Percentiles rank a stretch among this genome's conserved stretches.
phyloP scores from a whole-genome alignment of 768 basidiomycete species.

The Stropharia rugosoannulata region DNA sequence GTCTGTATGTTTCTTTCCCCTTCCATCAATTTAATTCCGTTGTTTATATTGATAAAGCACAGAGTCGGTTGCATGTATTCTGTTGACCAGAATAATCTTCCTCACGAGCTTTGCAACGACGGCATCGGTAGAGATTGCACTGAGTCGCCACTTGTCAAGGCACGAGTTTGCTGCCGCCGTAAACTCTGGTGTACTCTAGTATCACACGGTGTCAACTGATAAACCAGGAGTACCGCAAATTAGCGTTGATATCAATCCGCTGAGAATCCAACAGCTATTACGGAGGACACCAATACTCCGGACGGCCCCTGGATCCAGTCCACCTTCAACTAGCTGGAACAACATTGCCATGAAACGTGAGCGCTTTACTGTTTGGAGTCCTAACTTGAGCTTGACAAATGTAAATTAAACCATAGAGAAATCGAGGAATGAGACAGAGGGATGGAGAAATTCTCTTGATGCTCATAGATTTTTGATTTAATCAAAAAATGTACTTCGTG shows the following conservation, averaged over 20 bases:
- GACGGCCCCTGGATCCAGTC: background rate
- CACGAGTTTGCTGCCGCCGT: background rate
- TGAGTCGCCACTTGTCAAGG: background rate
- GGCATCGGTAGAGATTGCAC: too few species aligned
- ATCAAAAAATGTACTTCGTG: too few species aligned
- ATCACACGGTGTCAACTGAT: background rate
- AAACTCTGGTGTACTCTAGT: slow-evolving; percentile 2
- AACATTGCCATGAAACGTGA: too few species aligned
- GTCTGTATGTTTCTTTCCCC: background rate
- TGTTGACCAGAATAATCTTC: background rate
- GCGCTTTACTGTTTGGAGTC: too few species aligned
- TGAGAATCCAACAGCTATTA: background rate
- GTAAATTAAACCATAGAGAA: too few species aligned
- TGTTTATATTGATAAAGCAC: background rate
- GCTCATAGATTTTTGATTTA: too few species aligned
- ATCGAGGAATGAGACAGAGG: too few species aligned
- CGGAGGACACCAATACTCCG: background rate
- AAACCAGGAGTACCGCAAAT: background rate
- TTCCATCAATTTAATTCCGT: background rate
- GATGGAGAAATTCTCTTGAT: too few species aligned
- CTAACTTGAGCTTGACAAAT: too few species aligned
- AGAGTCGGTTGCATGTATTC: background rate
- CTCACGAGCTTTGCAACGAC: background rate
- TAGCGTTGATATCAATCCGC: slow-evolving; percentile 1
- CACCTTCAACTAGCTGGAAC: background rate